Evolutionary conservation across 2,329 filamentous ascomycete species (phyloP), one percentile per base, ranked within the genome.

Genomic region (Stachybotrys elegans): DNA sequence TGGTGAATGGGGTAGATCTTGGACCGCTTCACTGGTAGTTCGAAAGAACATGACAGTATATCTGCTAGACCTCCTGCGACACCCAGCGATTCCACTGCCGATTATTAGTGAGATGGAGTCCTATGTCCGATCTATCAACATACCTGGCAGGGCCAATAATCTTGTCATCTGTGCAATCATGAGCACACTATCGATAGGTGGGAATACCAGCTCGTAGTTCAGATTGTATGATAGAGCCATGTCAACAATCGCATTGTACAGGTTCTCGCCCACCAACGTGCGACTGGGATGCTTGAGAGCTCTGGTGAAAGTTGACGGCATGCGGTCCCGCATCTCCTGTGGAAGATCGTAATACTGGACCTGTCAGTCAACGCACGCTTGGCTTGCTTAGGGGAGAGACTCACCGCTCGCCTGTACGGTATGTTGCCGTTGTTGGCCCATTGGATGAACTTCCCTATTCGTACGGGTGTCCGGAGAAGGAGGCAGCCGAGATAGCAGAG

Each of bases 401-500:
- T 61, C 62, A 83, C 81, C 17, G 85, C 84, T 52, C 79, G 73
- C 37, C 85, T 76, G 61, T 85, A 97, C 0, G 85, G 76, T 21
- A 97, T 73, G 44, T 85, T 78, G 38, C 83, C 83, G 45, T 70
- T 70, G 39, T 75, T 77, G 14, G 79, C 79, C 82, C 87, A 95
- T 36, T 71, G 69, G 43, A 75, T 75, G 12, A 97, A 64, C 51
- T 94, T 87, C 11, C 81, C 84, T 7, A 92, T 69, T 19, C 83
- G 81, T n/a, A 88, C 73, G 0, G 91, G 89, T 44, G 93, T 71
- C 44, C 85, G 81, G 53, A 95, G 71, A 21, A 95, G 70, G 37
- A 93, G 57, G 29, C 81, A 81, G 2, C 81, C 91, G 25, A 96
- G 65, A 66, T 96, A 96, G 58, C 87, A 90, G 11, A 95, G 61